phyloP scores from a whole-genome alignment of 495 filamentous ascomycete species.

The Penicillium goetzii region DNA sequence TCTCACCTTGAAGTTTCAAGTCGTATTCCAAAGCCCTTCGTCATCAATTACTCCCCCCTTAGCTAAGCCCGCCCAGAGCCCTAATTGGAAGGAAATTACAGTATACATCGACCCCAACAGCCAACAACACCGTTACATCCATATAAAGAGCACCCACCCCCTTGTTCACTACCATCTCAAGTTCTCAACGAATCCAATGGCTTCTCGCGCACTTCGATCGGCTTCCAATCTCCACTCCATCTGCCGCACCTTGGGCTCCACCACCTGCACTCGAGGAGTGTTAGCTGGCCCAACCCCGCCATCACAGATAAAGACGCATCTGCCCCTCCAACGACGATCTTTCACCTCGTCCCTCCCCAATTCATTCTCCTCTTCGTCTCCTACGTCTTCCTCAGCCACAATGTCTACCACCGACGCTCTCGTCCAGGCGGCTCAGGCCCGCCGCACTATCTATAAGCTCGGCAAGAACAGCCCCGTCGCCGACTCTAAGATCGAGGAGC shows the following conservation, averaged over 20 bases:
- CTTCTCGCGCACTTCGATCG: slow-evolving; percentile 22
- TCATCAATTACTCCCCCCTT: not conserved
- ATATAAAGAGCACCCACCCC: not conserved
- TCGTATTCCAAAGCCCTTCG: not conserved
- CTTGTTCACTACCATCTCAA: not conserved
- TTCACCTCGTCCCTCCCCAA: slow-evolving; percentile 11
- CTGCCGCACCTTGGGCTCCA: slow-evolving; percentile 23
- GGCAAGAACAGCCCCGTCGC: slow-evolving; percentile 49
- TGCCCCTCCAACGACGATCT: slow-evolving; percentile 48
- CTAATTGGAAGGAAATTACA: not conserved
- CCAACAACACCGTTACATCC: not conserved
- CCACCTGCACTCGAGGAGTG: slow-evolving; percentile 5
- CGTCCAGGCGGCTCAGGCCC: slow-evolving; percentile 43
- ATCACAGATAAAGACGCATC: slow-evolving; percentile 35
- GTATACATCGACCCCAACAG: not conserved
- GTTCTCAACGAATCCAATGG: slow-evolving; percentile 14
- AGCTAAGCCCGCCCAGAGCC: not conserved
- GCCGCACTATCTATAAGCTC: slow-evolving; percentile 56
- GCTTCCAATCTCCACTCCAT: slow-evolving; percentile 22
- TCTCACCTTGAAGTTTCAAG: not conserved
- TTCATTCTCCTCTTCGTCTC: not conserved
- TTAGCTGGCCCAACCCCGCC: slow-evolving; percentile 16
- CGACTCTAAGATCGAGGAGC: slow-evolving; percentile 53
- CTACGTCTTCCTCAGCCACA: slow-evolving; percentile 17
- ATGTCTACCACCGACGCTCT: slow-evolving; percentile 40